Evolutionary conservation across 2,329 filamentous ascomycete genomes (phyloP), one percentile per base, ranked within the genome.

Genomic region (Orbilia brochopaga): DNA sequence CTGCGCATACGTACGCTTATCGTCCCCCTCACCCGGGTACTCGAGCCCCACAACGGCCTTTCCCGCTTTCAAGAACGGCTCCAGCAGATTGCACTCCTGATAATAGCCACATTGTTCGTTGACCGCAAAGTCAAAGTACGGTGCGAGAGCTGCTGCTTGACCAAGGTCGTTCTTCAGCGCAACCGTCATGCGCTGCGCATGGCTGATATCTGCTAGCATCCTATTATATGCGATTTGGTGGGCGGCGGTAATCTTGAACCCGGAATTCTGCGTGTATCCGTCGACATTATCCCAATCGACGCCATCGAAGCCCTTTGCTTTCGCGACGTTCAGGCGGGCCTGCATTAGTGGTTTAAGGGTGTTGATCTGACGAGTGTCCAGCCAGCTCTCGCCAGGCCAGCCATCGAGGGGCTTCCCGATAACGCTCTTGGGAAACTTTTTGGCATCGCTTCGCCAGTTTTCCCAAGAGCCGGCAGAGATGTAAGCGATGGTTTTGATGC

Each of bases 41-140:
- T 90, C 88, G 73, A 90, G 88, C 77, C 89, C 85, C 77, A 90
- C 89, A 27, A 90, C 88, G 1, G 88, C 87, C 78, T 90, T 90
- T 27, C 82, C 81, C 4, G 83, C 83, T 5, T 82, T 75, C 63
- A 87, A 82, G 76, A 90, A 90, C 2, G 83, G 79, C 1, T 80
- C 78, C 77, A 86, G 89, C 1, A 79, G 82, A 42, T 80, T 79
- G 77, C 88, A 90, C 77, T 90, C 87, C 2, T 79, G 69, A 74
- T 85, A 85, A 77, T 87, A 75, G 15, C 83, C 82, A 77, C 88
- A 90, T 79, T 90, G 83, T 80, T 90, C 88, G 78, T 90, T 89
- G 75, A 91, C 87, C 5, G 83, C 84, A 79, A 88, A 91, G 76
- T 88, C 82, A 54, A 72, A 72, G 23, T 60, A 60, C 8, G 13